Conservation (phyloP, 2,329 filamentous ascomycete species). For the Elsinoe fawcettii region DNA sequence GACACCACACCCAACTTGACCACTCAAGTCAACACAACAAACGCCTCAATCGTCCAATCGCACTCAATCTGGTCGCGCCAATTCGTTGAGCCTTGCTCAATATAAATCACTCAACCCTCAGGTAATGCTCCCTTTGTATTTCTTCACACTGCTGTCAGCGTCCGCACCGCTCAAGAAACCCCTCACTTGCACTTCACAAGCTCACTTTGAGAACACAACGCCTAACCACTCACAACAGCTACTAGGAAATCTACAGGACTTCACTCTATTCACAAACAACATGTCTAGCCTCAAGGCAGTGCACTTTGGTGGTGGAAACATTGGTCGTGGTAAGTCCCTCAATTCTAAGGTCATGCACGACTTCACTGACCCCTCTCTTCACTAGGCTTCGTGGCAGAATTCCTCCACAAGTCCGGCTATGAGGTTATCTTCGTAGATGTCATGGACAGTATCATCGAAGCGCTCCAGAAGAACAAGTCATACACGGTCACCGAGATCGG, state of each 20-base stretch:
- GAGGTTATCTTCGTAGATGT: slow-evolving; percentile 97
- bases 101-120: background rate
- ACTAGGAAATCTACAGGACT: background rate
- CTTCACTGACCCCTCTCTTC: background rate
- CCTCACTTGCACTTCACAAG: background rate
- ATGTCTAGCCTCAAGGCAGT: slow-evolving; percentile 41
- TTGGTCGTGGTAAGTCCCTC: slow-evolving; percentile 37
- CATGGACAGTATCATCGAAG: slow-evolving; percentile 70
- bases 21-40: background rate
- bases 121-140: background rate
- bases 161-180: background rate
- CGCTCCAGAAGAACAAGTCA: slow-evolving; percentile 63
- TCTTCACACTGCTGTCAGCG: background rate
- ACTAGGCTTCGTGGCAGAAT: slow-evolving; percentile 72
- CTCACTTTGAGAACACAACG: background rate
- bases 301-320: slow-evolving; percentile 48
- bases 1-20: background rate
- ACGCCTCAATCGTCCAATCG: background rate
- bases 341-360: background rate
- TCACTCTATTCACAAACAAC: background rate
- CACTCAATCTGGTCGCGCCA: background rate
- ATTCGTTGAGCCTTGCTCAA: background rate
- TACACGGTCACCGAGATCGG: slow-evolving; percentile 95
- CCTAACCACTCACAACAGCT: background rate
- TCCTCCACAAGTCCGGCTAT: slow-evolving; percentile 89